Evolutionary conservation across 75 land plant genomes (phyloP).

Genomic region (Chamaecyparis obtusa): DNA sequence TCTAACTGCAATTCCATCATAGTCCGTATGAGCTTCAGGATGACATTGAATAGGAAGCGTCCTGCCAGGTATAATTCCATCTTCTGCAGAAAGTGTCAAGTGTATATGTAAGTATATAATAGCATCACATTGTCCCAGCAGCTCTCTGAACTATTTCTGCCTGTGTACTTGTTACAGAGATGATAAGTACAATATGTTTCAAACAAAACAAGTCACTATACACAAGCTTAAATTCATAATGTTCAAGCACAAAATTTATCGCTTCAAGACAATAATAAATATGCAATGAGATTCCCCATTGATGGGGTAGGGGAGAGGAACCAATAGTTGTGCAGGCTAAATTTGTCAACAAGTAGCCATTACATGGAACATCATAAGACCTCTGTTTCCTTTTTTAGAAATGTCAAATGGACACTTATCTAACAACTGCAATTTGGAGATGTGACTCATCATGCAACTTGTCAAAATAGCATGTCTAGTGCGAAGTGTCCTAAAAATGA

Average conservation of each 20-base stretch:
- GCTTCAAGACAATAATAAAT: background rate
- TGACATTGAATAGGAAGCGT: conserved; percentile 76
- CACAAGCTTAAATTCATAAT: background rate
- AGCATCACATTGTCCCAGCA: background rate
- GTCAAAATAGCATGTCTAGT: no score
- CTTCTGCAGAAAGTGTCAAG: conserved; percentile 37
- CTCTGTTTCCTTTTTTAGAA: no score
- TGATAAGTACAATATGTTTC: background rate
- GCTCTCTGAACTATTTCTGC: background rate
- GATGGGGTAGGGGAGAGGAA: no score
- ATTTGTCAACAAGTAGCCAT: no score
- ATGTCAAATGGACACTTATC: no score
- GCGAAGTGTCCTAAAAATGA: no score
- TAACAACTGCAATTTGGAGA: no score
- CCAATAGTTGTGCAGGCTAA: no score
- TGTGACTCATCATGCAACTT: no score
- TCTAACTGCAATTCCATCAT: conserved; percentile 81
- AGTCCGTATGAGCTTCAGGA: conserved; percentile 84
- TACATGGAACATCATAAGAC: no score
- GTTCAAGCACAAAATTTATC: background rate
- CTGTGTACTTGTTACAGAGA: background rate
- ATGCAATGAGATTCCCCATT: background rate
- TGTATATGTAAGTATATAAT: background rate
- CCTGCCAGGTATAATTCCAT: conserved; percentile 74
- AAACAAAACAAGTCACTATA: background rate